Conservation (phyloP, 176 grass and related monocot genomes). For the Carex myosuroides region DNA sequence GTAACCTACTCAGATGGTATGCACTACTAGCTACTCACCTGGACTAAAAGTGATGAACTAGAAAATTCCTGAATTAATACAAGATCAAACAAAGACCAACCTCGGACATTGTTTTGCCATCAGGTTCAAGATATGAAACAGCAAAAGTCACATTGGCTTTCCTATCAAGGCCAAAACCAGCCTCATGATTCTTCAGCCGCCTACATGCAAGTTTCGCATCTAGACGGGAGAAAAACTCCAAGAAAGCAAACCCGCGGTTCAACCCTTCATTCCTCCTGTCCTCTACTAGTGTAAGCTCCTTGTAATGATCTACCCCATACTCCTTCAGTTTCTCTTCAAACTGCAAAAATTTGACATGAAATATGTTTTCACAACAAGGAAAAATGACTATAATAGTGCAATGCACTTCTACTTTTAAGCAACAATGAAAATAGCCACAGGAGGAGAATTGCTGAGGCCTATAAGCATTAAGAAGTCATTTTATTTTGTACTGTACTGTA, state of each 20-base stretch:
- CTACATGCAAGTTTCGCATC: slow-evolving; percentile 20
- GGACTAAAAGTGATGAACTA: too few species aligned
- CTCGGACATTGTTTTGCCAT: slow-evolving; percentile 28
- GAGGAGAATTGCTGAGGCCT: not conserved
- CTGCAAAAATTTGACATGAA: slow-evolving; percentile 14
- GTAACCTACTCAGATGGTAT: not conserved
- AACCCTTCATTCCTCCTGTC: slow-evolving; percentile 21
- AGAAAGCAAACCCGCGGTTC: slow-evolving; percentile 22
- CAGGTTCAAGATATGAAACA: slow-evolving; percentile 26
- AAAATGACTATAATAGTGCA: not conserved
- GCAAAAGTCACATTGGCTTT: slow-evolving; percentile 23
- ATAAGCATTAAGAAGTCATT: not conserved
- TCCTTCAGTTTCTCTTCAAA: slow-evolving; percentile 23
- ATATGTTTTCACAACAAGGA: not conserved
- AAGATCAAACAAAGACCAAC: slow-evolving; percentile 1
- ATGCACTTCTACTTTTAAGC: not conserved
- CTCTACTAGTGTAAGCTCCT: slow-evolving; percentile 21
- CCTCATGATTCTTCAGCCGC: slow-evolving; percentile 4
- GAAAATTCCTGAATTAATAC: too few species aligned
- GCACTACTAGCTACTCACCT: not conserved
- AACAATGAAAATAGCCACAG: not conserved
- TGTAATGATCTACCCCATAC: slow-evolving; percentile 23
- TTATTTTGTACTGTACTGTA: not conserved
- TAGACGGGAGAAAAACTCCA: slow-evolving; percentile 22
- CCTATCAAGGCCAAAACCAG: slow-evolving; percentile 21